Percentiles rank a stretch among this genome's conserved stretches.
These are phyloP conservation scores for Corylus americana DNA, from an alignment of 306 rosid species.

Conservation along the genomic window DNA sequence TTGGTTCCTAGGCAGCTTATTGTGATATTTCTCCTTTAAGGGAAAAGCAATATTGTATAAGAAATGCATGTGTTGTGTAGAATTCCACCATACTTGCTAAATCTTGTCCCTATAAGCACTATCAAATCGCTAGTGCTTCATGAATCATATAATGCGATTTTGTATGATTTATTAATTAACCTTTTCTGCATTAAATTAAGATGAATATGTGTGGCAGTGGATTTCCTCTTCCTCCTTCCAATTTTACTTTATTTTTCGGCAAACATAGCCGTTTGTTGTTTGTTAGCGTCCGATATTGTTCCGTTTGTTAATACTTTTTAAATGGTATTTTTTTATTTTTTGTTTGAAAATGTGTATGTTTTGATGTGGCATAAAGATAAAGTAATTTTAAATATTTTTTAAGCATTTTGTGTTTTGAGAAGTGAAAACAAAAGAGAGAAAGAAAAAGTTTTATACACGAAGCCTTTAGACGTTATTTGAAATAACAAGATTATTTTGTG, in stretches of 20 bases:
- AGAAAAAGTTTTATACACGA: too few species aligned
- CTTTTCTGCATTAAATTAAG: constrained; percentile 1
- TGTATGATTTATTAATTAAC: neutral
- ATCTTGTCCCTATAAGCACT: neutral
- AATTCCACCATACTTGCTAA: neutral
- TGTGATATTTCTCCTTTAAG: neutral
- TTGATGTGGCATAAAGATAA: too few species aligned
- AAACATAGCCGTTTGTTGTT: neutral
- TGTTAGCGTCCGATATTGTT: neutral
- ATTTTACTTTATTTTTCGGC: neutral
- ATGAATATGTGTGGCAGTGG: neutral
- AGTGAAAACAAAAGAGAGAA: too few species aligned
- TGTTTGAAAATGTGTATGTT: too few species aligned
- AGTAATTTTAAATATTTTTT: too few species aligned
- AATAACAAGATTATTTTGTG: too few species aligned
- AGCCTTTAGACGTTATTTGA: too few species aligned
- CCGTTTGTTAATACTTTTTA: too few species aligned
- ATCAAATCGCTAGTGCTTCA: neutral
- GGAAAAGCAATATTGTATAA: neutral
- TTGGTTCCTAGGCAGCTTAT: neutral
- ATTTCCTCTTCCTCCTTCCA: constrained; percentile 1
- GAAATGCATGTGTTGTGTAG: neutral
- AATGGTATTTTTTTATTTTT: too few species aligned
- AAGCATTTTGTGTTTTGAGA: too few species aligned
- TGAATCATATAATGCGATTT: neutral